Conservation (phyloP, 2,329 filamentous ascomycete species). For the Raffaelea ambrosiae region DNA sequence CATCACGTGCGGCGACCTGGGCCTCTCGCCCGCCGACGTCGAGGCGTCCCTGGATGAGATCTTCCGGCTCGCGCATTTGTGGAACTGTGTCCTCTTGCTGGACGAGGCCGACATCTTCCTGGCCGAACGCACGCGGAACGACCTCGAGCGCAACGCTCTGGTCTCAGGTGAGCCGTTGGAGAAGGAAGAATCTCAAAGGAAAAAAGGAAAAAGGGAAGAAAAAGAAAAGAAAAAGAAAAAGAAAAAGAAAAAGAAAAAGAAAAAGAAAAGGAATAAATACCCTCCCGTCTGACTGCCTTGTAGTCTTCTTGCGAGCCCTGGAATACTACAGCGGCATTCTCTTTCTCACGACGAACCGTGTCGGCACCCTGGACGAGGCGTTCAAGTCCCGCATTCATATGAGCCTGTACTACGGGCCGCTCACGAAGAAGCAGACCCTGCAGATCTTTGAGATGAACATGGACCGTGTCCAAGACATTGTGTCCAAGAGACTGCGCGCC, state of each 20-base stretch:
- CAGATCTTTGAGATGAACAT: conserved; percentile 15
- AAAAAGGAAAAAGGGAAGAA: too few relatives aligned
- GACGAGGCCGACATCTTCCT: conserved; percentile 19
- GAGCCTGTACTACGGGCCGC: conserved; percentile 28
- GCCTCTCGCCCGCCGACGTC: conserved; percentile 26
- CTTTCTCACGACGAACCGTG: conserved; percentile 42
- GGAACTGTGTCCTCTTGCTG: conserved; percentile 17
- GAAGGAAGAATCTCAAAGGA: too few relatives aligned
- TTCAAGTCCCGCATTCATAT: conserved; percentile 40
- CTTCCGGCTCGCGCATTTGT: conserved; percentile 13
- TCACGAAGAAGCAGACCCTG: conserved; percentile 8
- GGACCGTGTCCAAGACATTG: conserved; percentile 6
- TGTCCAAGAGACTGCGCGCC: conserved; percentile 2
- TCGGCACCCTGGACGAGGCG: conserved; percentile 39
- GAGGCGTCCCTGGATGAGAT: conserved; percentile 18
- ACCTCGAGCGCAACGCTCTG: conserved; percentile 22
- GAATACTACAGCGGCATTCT: conserved; percentile 40
- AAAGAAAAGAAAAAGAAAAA: too few relatives aligned
- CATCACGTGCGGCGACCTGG: conserved; percentile 41
- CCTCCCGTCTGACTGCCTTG: too few relatives aligned
- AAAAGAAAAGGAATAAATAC: too few relatives aligned
- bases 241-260: too few relatives aligned
- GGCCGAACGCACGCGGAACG: conserved; percentile 10
- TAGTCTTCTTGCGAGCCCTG: conserved; percentile 35
- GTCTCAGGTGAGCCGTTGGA: conserved; percentile 23